A percentile compares a stretch with the other conserved stretches of the same genome.
Evolutionary conservation across 164 flowering plant genomes (phyloP).

Genomic region (Tetracentron sinense): DNA sequence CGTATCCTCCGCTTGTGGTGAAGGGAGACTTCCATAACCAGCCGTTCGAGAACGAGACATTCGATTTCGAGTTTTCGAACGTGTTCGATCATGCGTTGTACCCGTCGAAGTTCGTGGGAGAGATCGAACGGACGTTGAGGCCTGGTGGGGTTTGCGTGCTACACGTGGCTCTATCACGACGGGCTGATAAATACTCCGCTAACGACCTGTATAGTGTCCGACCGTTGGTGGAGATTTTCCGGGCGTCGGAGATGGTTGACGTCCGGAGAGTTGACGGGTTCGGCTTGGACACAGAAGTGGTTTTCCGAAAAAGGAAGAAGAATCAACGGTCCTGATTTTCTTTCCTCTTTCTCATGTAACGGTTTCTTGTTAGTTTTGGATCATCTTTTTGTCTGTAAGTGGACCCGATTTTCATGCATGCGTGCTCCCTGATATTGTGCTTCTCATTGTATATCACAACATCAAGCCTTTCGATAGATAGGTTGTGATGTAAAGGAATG

Average conservation of each 20-base stretch:
- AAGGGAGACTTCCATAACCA: constrained; percentile 77
- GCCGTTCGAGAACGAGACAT: constrained; percentile 60
- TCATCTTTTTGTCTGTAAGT: too few relatives aligned
- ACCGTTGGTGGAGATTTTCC: constrained; percentile 58
- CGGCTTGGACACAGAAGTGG: constrained; percentile 82
- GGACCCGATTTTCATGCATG: too few relatives aligned
- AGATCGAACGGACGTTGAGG: constrained; percentile 85
- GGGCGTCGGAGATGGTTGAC: constrained; percentile 44
- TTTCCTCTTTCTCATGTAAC: neutral
- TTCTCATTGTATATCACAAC: too few relatives aligned
- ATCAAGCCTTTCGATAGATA: too few relatives aligned
- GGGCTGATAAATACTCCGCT: constrained; percentile 78
- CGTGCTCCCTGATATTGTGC: too few relatives aligned
- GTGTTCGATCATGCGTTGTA: constrained; percentile 91
- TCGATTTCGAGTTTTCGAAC: constrained; percentile 90
- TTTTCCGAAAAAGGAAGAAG: constrained; percentile 40
- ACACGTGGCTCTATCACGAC: constrained; percentile 59
- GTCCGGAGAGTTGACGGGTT: constrained; percentile 67
- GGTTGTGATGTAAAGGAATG: too few relatives aligned
- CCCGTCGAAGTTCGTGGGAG: constrained; percentile 62
- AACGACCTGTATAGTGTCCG: constrained; percentile 60
- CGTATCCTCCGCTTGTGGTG: constrained; percentile 75
- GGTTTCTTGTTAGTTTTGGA: too few relatives aligned
- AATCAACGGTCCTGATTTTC: constrained; percentile 13
- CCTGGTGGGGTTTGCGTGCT: constrained; percentile 72